A percentile compares a stretch with the other conserved stretches of the same genome.
phyloP scores from a whole-genome alignment of 23 red algal species.

The Chondrus crispus region DNA sequence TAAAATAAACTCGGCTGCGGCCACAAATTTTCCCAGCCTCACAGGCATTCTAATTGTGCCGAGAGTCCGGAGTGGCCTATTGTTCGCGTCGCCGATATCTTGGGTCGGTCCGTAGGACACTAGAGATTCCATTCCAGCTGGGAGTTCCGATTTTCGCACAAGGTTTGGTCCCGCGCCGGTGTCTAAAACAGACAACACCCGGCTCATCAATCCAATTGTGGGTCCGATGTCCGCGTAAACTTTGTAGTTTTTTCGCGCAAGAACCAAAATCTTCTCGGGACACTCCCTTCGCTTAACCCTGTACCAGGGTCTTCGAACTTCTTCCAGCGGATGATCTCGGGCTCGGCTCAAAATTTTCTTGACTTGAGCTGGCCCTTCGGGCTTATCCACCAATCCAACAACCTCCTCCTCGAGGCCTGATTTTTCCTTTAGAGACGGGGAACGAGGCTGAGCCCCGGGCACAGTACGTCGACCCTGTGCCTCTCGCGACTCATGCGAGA shows the following conservation, averaged over 20 bases:
- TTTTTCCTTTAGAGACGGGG: too few species aligned
- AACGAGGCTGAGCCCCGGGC: too few species aligned
- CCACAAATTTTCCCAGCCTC: background rate
- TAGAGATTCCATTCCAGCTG: background rate
- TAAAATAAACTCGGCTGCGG: background rate
- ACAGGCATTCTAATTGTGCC: background rate
- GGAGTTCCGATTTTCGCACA: background rate
- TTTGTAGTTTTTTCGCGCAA: background rate
- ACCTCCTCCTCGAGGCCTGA: too few species aligned
- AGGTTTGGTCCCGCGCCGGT: background rate
- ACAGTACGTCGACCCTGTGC: too few species aligned
- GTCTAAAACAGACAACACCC: background rate
- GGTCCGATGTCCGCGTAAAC: background rate
- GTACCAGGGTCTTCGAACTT: background rate
- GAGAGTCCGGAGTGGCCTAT: background rate
- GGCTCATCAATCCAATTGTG: background rate
- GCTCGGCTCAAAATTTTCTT: background rate
- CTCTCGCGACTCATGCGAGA: too few species aligned
- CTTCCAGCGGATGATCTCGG: background rate
- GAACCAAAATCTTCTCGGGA: background rate
- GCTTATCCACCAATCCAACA: too few species aligned
- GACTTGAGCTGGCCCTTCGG: background rate
- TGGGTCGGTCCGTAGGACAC: background rate
- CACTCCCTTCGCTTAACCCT: background rate
- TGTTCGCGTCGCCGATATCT: background rate